Evolutionary conservation across 257 asterid species (phyloP).

Genomic region (Jaltomata sinuosa): DNA sequence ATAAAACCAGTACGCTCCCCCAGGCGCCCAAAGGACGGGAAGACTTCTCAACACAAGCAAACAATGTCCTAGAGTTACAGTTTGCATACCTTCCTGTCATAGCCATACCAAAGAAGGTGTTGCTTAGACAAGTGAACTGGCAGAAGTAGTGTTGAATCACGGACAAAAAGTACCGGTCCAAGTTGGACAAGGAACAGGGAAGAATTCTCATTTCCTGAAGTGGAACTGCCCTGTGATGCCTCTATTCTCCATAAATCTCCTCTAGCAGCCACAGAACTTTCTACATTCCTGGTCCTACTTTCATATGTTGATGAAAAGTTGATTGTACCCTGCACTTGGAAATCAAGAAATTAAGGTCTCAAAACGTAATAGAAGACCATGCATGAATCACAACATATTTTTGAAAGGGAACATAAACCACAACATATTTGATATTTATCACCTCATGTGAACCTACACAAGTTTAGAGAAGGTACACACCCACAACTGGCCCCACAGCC

Average conservation of each 20-base stretch:
- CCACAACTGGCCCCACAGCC: neutral
- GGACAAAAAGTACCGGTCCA: slow-evolving; percentile 93
- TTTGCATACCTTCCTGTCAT: slow-evolving; percentile 80
- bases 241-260: slow-evolving; percentile 99
- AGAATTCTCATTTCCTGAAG: slow-evolving; percentile 66
- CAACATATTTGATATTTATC: neutral
- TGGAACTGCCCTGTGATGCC: slow-evolving; percentile 81
- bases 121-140: slow-evolving; percentile 93
- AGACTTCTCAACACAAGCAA: neutral
- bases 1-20: neutral
- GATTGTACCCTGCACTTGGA: slow-evolving; percentile 58
- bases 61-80: neutral
- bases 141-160: slow-evolving; percentile 95
- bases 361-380: no score
- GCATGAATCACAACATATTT: neutral
- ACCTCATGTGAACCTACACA: neutral
- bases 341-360: neutral
- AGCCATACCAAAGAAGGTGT: slow-evolving; percentile 97
- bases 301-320: slow-evolving; percentile 77
- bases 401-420: neutral
- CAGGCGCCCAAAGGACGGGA: neutral
- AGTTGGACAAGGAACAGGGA: slow-evolving; percentile 90
- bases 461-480: neutral
- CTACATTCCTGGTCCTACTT: slow-evolving; percentile 60
- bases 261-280: slow-evolving; percentile 78